phyloP scores from a whole-genome alignment of 73 alveolate species.

The Paramecium sonneborni region DNA sequence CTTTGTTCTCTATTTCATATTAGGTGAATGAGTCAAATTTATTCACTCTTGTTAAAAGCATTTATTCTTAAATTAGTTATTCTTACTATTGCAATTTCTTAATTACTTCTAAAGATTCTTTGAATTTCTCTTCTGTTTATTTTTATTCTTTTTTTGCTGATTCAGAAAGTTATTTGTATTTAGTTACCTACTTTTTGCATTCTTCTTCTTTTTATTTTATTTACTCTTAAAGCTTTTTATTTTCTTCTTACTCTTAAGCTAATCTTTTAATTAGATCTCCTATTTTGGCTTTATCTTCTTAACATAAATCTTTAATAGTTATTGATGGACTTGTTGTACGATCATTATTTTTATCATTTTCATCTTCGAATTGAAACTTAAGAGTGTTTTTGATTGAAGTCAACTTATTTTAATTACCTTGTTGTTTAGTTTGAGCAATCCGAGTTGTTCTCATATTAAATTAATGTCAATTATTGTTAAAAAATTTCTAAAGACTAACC shows the following conservation, averaged over 20 bases:
- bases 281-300: slow-evolving; percentile 95
- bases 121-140: slow-evolving; percentile 68
- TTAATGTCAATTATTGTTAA: neutral
- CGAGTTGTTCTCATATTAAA: slow-evolving; percentile 44
- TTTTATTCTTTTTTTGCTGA: slow-evolving; percentile 64
- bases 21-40: slow-evolving; percentile 52
- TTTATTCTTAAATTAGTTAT: neutral
- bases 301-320: slow-evolving; percentile 90
- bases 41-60: neutral
- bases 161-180: slow-evolving; percentile 65
- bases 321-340: slow-evolving; percentile 62
- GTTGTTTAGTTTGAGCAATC: neutral
- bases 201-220: slow-evolving; percentile 79
- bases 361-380: slow-evolving; percentile 40
- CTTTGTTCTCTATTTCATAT: slow-evolving; percentile 45
- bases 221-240: slow-evolving; percentile 75
- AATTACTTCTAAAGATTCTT: slow-evolving; percentile 67
- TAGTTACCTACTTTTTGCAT: slow-evolving; percentile 73
- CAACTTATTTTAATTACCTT: neutral
- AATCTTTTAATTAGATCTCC: slow-evolving; percentile 94
- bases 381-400: neutral
- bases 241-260: slow-evolving; percentile 90
- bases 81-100: slow-evolving; percentile 53
- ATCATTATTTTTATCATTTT: neutral
- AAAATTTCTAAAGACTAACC: slow-evolving; percentile 7